A percentile compares a stretch with the other conserved stretches of the same genome.
Conservation (phyloP, 1,284 basidiomycete genomes). For the Cryptococcus deneoformans region DNA sequence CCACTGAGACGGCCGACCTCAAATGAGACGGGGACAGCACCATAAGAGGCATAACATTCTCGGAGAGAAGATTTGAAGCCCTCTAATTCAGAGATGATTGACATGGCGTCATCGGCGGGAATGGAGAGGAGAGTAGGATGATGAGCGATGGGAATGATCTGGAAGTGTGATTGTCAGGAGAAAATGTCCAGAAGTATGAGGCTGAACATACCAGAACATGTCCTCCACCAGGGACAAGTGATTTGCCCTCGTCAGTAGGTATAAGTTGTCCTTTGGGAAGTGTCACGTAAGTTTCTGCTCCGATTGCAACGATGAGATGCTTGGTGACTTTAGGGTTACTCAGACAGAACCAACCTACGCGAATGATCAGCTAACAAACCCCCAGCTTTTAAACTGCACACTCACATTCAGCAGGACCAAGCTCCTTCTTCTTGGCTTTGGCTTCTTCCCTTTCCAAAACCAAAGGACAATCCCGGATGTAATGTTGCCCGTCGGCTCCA, state of each 20-base stretch:
- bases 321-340: constrained; percentile 87
- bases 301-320: constrained; percentile 90
- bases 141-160: constrained; percentile 75
- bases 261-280: constrained; percentile 90
- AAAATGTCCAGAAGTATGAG: background rate
- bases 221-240: constrained; percentile 79
- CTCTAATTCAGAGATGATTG: constrained; percentile 76
- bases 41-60: constrained; percentile 67
- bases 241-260: constrained; percentile 59
- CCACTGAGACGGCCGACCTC: constrained; percentile 80
- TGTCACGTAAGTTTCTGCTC: constrained; percentile 86
- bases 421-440: constrained; percentile 47
- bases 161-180: background rate
- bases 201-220: constrained; percentile 64
- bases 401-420: constrained; percentile 60
- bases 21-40: constrained; percentile 69
- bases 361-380: background rate
- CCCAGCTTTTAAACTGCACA: constrained; percentile 7
- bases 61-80: constrained; percentile 75
- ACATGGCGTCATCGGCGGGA: constrained; percentile 67
- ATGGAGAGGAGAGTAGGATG: constrained; percentile 64
- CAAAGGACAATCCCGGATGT: constrained; percentile 79
- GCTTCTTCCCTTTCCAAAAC: constrained; percentile 53
- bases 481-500: constrained; percentile 70
- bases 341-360: constrained; percentile 85